These are phyloP conservation scores for Rhizophora apiculata DNA, from an alignment of 345 rosid species.

Conservation along the genomic window DNA sequence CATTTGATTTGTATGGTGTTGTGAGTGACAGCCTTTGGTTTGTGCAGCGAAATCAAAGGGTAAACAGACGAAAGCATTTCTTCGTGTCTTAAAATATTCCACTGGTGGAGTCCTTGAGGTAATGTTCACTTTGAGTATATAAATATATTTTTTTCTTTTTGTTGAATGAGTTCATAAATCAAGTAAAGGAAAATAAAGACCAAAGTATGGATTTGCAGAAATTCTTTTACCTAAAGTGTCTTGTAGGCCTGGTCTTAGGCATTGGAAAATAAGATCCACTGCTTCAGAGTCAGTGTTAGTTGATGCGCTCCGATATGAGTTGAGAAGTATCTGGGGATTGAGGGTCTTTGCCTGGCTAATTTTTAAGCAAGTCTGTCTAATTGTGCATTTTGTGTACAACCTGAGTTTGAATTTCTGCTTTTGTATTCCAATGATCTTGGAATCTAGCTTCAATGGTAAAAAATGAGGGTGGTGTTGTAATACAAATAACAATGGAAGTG, in stretches of 20 bases:
- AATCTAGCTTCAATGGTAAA: neutral
- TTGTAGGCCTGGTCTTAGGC: too few relatives aligned
- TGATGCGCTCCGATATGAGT: too few relatives aligned
- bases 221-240: too few relatives aligned
- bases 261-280: too few relatives aligned
- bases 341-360: too few relatives aligned
- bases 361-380: neutral
- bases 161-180: neutral
- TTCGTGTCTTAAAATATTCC: constrained; percentile 89
- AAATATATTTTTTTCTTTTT: too few relatives aligned
- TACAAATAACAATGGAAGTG: neutral
- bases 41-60: constrained; percentile 74
- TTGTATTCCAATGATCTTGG: neutral
- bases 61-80: constrained; percentile 70
- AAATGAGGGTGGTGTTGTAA: neutral
- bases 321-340: too few relatives aligned
- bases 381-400: neutral
- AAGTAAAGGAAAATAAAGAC: neutral
- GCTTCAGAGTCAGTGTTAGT: too few relatives aligned
- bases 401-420: neutral
- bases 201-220: too few relatives aligned
- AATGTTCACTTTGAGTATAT: constrained; percentile 1
- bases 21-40: constrained; percentile 15
- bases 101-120: constrained; percentile 98
- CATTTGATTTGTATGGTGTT: neutral